Evolutionary conservation across 257 asterid species (phyloP).

Genomic region (Nicotiana benthamiana): DNA sequence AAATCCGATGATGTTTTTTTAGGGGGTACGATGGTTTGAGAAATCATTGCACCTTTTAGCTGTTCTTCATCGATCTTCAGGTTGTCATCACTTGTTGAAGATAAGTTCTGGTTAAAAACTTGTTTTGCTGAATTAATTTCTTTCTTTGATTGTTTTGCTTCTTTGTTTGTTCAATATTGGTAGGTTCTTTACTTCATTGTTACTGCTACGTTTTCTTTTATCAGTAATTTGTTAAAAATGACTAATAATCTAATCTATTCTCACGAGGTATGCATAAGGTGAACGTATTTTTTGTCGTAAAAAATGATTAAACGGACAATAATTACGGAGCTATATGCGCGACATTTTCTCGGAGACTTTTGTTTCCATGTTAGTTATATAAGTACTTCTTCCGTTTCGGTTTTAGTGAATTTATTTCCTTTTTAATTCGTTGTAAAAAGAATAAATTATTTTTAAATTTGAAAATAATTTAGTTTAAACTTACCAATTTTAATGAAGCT

Average conservation of each 20-base stretch:
- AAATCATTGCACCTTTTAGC: background rate
- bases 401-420: too few relatives aligned
- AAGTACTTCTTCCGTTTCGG: too few relatives aligned
- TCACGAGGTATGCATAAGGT: too few relatives aligned
- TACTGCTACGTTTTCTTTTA: background rate
- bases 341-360: background rate
- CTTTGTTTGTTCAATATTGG: background rate
- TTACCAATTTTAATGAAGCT: too few relatives aligned
- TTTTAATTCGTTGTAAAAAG: too few relatives aligned
- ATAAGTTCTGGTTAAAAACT: background rate
- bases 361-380: background rate
- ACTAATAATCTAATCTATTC: too few relatives aligned
- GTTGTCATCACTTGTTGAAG: background rate
- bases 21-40: background rate
- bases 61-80: background rate
- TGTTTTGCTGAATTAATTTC: background rate
- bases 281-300: too few relatives aligned
- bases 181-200: background rate
- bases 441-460: too few relatives aligned
- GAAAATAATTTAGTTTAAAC: too few relatives aligned
- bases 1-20: background rate
- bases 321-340: background rate
- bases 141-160: background rate
- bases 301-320: background rate
- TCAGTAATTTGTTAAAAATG: background rate